Evolutionary conservation across 495 filamentous ascomycete species (phyloP).

Genomic region (Rostrohypoxylon terebratum): DNA sequence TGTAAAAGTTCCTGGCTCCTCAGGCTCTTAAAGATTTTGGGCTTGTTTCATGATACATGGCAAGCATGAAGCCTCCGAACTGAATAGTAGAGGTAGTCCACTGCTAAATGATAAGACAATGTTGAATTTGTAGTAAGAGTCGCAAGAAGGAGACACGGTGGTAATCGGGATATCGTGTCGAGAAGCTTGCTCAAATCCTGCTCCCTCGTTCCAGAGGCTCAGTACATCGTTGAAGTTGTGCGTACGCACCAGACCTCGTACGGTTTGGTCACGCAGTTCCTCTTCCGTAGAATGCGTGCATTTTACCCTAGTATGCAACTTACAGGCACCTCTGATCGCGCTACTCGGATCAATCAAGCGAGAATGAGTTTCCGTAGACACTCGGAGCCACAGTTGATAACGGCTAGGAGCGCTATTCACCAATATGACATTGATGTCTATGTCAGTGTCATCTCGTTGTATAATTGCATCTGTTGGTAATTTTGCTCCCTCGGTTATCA

Average conservation of each 20-base stretch:
- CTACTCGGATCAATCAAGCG: background rate
- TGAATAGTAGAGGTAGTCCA: background rate
- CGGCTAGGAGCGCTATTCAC: background rate
- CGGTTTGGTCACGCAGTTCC: background rate
- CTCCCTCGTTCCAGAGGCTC: background rate
- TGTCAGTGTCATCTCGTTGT: background rate
- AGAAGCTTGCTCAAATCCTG: background rate
- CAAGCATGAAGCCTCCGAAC: background rate
- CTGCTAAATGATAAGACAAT: background rate
- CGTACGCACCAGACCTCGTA: background rate
- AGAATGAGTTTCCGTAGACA: background rate
- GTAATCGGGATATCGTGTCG: background rate
- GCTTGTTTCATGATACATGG: background rate
- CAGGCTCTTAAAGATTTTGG: background rate
- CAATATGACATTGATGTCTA: background rate
- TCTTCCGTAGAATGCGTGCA: background rate
- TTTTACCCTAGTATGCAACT: background rate
- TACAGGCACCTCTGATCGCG: background rate
- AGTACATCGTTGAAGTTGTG: background rate
- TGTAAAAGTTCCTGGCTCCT: background rate
- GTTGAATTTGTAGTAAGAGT: background rate
- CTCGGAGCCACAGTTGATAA: background rate
- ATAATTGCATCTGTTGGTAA: background rate
- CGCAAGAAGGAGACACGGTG: background rate
- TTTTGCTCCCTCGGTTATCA: background rate